Evolutionary conservation across 352 stramenopile species (phyloP).

Genomic region (Phytophthora pisi): DNA sequence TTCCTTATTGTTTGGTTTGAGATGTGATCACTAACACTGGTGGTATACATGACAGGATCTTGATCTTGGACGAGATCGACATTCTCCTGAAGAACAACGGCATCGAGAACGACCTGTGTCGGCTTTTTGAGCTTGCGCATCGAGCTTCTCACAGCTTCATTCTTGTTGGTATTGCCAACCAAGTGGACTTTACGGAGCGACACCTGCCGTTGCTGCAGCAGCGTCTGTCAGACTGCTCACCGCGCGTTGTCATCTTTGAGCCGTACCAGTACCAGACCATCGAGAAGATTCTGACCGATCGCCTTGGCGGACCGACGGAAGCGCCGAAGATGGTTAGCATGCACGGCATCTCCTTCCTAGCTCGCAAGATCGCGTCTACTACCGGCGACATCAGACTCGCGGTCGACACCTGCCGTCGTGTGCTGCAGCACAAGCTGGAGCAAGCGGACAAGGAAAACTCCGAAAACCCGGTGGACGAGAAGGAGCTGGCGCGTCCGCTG

Average conservation of each 20-base stretch:
- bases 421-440: slow-evolving; percentile 66
- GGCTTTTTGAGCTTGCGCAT: slow-evolving; percentile 82
- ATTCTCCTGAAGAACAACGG: slow-evolving; percentile 68
- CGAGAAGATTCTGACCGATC: slow-evolving; percentile 73
- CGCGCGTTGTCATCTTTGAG: slow-evolving; percentile 78
- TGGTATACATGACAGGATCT: slow-evolving; percentile 36
- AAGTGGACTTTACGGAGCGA: slow-evolving; percentile 86
- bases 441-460: slow-evolving; percentile 39
- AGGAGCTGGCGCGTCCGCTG: slow-evolving; percentile 40
- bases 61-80: slow-evolving; percentile 88
- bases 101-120: slow-evolving; percentile 71
- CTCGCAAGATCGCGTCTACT: slow-evolving; percentile 79
- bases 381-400: slow-evolving; percentile 78
- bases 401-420: slow-evolving; percentile 73
- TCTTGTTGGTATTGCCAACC: slow-evolving; percentile 83
- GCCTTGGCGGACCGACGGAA: slow-evolving; percentile 53
- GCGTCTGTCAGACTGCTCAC: slow-evolving; percentile 55
- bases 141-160: slow-evolving; percentile 64
- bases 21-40: background rate
- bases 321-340: slow-evolving; percentile 63
- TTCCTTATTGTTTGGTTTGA: background rate
- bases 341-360: slow-evolving; percentile 78
- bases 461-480: slow-evolving; percentile 31
- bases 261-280: slow-evolving; percentile 84
- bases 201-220: slow-evolving; percentile 65